Conservation (phyloP, 495 filamentous ascomycete species). For the Cairneyella variabilis region DNA sequence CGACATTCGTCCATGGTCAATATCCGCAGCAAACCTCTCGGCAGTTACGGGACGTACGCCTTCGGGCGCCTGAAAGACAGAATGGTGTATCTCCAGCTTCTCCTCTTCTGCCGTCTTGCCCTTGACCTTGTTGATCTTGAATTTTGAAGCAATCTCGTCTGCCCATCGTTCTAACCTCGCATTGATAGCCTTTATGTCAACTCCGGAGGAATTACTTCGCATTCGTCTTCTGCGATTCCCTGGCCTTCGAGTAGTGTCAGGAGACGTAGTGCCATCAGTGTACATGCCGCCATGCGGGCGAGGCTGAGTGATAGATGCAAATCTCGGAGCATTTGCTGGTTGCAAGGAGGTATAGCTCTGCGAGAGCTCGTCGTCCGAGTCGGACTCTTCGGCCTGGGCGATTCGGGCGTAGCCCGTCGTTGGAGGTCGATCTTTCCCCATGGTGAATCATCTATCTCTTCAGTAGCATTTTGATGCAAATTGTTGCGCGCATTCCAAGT, state of each 20-base stretch:
- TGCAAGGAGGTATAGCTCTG: slow-evolving; percentile 51
- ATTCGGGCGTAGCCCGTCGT: slow-evolving; percentile 91
- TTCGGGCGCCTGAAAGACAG: slow-evolving; percentile 90
- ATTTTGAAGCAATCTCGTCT: slow-evolving; percentile 95
- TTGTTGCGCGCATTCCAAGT: background rate
- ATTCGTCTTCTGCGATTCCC: slow-evolving; percentile 42
- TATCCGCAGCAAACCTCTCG: slow-evolving; percentile 58
- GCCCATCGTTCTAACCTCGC: slow-evolving; percentile 94
- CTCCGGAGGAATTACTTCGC: slow-evolving; percentile 79
- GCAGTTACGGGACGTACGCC: slow-evolving; percentile 72
- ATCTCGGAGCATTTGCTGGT: slow-evolving; percentile 61
- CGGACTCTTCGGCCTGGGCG: slow-evolving; percentile 83
- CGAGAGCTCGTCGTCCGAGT: slow-evolving; percentile 56
- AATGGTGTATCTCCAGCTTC: slow-evolving; percentile 92
- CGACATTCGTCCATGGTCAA: slow-evolving; percentile 55
- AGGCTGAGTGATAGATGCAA: slow-evolving; percentile 61
- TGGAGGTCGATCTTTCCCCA: slow-evolving; percentile 32
- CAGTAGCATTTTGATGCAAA: background rate
- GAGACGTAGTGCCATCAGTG: slow-evolving; percentile 34
- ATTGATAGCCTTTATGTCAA: slow-evolving; percentile 99
- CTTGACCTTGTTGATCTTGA: slow-evolving; percentile 80
- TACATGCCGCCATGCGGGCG: slow-evolving; percentile 58
- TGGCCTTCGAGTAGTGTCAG: slow-evolving; percentile 32
- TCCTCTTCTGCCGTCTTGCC: slow-evolving; percentile 74
- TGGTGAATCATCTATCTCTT: background rate